These are phyloP conservation scores for Turritis glabra DNA, from an alignment of 345 rosid species.

Conservation along the genomic window DNA sequence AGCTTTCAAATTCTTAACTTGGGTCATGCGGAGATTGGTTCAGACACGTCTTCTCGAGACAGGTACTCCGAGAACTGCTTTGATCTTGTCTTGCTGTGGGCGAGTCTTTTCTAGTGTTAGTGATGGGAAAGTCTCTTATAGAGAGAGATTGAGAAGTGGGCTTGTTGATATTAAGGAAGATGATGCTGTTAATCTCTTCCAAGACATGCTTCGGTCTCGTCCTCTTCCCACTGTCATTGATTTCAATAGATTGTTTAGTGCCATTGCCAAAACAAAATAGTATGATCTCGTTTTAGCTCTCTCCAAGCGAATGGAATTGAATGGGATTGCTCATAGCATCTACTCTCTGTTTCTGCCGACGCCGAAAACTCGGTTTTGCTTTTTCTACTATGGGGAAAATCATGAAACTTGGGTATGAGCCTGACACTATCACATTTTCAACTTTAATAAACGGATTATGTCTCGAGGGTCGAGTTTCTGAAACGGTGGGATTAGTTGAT, in stretches of 20 bases:
- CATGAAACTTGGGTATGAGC: background rate
- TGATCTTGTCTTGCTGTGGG: background rate
- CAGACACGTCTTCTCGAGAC: background rate
- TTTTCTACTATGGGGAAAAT: background rate
- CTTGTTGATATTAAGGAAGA: background rate
- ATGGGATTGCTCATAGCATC: background rate
- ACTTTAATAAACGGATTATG: background rate
- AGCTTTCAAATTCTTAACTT: background rate
- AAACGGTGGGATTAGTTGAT: background rate
- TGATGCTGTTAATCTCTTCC: background rate
- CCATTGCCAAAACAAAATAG: background rate
- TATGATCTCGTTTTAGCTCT: background rate
- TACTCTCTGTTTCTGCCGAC: background rate
- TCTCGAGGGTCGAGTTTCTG: background rate
- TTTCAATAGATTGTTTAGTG: background rate
- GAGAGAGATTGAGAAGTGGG: background rate
- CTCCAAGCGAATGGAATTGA: background rate
- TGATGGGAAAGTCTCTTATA: background rate
- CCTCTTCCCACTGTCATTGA: background rate
- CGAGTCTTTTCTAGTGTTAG: conserved; percentile 4
- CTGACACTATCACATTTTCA: background rate
- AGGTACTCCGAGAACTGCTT: background rate
- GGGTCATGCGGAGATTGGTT: conserved; percentile 4
- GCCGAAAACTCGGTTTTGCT: background rate
- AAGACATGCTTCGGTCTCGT: background rate